A percentile compares a stretch with the other conserved stretches of the same genome.
These are phyloP conservation scores for Sistotremastrum suecicum DNA, from an alignment of 768 basidiomycete species.

Conservation along the genomic window DNA sequence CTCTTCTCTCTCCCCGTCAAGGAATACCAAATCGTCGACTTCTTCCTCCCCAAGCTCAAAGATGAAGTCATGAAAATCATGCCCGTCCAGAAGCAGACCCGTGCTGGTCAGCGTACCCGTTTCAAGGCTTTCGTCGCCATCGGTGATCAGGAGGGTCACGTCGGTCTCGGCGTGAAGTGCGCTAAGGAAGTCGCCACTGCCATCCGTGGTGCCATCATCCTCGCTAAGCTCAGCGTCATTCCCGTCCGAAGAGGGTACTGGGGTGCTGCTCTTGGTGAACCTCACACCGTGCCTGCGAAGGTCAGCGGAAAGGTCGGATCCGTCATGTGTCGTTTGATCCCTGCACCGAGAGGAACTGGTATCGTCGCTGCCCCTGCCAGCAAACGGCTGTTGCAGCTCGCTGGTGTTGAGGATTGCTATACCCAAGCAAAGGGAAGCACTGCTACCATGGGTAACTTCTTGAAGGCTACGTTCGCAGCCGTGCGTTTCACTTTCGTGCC, in stretches of 20 bases:
- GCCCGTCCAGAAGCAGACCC: slow-evolving; percentile 99
- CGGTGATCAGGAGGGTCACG: slow-evolving; percentile 96
- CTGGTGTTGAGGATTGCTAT: slow-evolving; percentile 96
- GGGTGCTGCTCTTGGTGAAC: slow-evolving; percentile 98
- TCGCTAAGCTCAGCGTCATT: slow-evolving; percentile 94
- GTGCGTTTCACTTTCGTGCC: slow-evolving; percentile 29
- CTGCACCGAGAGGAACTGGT: slow-evolving; percentile 96
- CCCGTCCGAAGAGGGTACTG: slow-evolving; percentile 99
- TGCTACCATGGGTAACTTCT: slow-evolving; percentile 97
- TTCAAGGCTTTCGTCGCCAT: slow-evolving; percentile 99
- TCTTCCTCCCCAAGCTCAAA: slow-evolving; percentile 98
- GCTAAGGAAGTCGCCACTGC: slow-evolving; percentile 99
- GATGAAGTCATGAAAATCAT: slow-evolving; percentile 99
- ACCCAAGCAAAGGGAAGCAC: slow-evolving; percentile 97
- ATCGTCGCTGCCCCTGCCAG: slow-evolving; percentile 98
- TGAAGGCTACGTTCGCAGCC: slow-evolving; percentile 91
- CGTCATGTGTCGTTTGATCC: slow-evolving; percentile 98
- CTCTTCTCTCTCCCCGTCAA: slow-evolving; percentile 99
- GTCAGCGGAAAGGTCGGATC: slow-evolving; percentile 98
- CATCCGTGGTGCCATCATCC: slow-evolving; percentile 98
- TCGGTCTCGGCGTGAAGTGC: slow-evolving; percentile 98
- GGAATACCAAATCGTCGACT: slow-evolving; percentile 99
- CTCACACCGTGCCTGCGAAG: slow-evolving; percentile 98
- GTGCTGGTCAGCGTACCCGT: slow-evolving; percentile 97
- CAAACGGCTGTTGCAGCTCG: slow-evolving; percentile 92